These are phyloP conservation scores for Pyrus betulifolia DNA, from an alignment of 306 rosid genomes.

Conservation along the genomic window DNA sequence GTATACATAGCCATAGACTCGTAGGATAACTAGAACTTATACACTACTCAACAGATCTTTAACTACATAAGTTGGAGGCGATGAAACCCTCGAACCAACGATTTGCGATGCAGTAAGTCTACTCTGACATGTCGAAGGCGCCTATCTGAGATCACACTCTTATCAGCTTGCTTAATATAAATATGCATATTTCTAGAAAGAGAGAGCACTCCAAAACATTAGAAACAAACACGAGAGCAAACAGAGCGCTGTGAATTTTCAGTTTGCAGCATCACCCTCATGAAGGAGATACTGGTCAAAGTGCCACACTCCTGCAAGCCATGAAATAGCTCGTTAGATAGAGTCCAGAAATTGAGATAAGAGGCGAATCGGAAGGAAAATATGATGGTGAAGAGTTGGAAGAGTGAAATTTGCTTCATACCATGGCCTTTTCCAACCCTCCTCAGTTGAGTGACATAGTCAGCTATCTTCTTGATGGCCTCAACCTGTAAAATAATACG, in stretches of 20 bases:
- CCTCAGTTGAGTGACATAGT: constrained; percentile 76
- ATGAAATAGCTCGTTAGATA: constrained; percentile 2
- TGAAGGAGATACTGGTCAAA: constrained; percentile 72
- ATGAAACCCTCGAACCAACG: background rate
- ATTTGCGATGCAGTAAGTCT: background rate
- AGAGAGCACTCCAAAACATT: background rate
- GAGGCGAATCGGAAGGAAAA: background rate
- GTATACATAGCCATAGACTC: background rate
- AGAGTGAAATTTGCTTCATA: constrained; percentile 20
- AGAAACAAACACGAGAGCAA: background rate
- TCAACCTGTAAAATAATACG: constrained; percentile 41
- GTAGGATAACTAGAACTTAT: background rate
- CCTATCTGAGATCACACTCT: background rate
- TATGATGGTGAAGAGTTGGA: background rate
- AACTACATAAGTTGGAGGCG: background rate
- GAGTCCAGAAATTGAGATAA: background rate
- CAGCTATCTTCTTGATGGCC: constrained; percentile 70
- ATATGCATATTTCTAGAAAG: background rate
- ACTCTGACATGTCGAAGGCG: background rate
- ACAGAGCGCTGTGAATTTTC: background rate
- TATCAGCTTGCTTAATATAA: constrained; percentile 2
- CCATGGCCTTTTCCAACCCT: constrained; percentile 86
- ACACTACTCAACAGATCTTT: background rate
- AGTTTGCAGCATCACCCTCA: constrained; percentile 32
- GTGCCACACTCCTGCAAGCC: constrained; percentile 79